phyloP scores from a whole-genome alignment of 2,329 filamentous ascomycete genomes.

The Colletotrichum navitas region DNA sequence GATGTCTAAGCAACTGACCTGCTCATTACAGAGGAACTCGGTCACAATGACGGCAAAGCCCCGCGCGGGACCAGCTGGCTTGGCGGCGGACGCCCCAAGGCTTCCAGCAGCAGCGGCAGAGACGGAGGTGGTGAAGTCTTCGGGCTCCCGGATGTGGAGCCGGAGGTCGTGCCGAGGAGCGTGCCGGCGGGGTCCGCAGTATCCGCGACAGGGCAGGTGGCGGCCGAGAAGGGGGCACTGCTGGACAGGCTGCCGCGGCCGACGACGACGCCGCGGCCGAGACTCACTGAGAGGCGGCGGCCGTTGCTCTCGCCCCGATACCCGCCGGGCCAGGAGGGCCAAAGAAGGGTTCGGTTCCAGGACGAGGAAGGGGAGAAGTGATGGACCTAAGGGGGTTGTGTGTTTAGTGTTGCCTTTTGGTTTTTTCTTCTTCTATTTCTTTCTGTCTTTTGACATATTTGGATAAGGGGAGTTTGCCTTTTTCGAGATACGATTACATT shows the following conservation, averaged over 20 bases:
- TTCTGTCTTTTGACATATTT: not conserved
- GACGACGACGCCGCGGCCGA: not conserved
- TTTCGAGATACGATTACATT: not conserved
- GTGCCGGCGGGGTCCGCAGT: conserved; percentile 6
- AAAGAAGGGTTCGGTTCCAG: conserved; percentile 10
- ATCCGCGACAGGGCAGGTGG: not conserved
- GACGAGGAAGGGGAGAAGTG: not conserved
- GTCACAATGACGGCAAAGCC: conserved; percentile 11
- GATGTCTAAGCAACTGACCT: not conserved
- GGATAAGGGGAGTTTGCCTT: not conserved
- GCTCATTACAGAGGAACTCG: not conserved
- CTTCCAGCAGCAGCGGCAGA: too few relatives aligned
- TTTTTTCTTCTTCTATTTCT: not conserved
- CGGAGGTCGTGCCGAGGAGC: conserved; percentile 28
- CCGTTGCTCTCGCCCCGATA: not conserved
- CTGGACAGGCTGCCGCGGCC: not conserved
- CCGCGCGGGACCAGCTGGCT: conserved; percentile 6
- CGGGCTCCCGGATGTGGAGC: conserved; percentile 5
- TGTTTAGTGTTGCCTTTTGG: not conserved
- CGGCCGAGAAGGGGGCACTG: not conserved
- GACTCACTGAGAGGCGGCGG: not conserved
- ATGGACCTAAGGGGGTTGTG: not conserved
- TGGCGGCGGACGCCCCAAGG: not conserved
- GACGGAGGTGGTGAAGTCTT: not conserved
- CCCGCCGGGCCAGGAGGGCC: not conserved